Percentiles rank a stretch among this genome's conserved stretches.
Evolutionary conservation across 1,284 basidiomycete species (phyloP).

Genomic region (Trametes versicolor): DNA sequence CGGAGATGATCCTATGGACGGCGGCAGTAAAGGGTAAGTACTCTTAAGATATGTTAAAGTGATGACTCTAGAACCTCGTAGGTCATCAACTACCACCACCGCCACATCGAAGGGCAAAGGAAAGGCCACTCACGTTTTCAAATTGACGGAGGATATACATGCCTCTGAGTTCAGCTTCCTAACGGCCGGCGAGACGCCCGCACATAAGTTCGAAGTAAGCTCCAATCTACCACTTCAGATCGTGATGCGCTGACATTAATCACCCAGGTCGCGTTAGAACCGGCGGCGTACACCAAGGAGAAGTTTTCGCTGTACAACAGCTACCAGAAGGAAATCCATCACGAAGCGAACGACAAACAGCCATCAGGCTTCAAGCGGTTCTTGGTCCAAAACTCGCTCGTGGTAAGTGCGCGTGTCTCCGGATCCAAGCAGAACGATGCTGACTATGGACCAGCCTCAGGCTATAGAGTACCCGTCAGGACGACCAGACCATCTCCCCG

Average conservation of each 20-base stretch:
- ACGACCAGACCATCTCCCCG: conserved; percentile 67
- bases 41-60: not conserved
- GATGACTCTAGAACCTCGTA: not conserved
- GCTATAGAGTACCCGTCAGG: conserved; percentile 65
- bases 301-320: conserved; percentile 81
- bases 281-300: conserved; percentile 79
- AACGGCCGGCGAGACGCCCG: conserved; percentile 35
- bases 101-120: conserved; percentile 25
- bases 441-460: conserved; percentile 45
- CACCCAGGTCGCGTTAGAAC: conserved; percentile 74
- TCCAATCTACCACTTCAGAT: not conserved
- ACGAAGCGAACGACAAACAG: conserved; percentile 65
- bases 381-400: conserved; percentile 82
- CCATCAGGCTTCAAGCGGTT: conserved; percentile 72
- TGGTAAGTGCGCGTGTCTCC: conserved; percentile 55
- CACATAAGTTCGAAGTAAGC: conserved; percentile 64
- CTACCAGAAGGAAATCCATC: conserved; percentile 85
- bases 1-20: conserved; percentile 38
- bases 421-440: conserved; percentile 1
- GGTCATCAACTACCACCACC: not conserved
- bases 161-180: conserved; percentile 47
- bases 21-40: conserved; percentile 8
- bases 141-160: conserved; percentile 59
- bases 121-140: conserved; percentile 38
- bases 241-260: not conserved